phyloP scores from a whole-genome alignment of 1,139 yeast genomes.

The Yamadazyma pseudoaaseri region DNA sequence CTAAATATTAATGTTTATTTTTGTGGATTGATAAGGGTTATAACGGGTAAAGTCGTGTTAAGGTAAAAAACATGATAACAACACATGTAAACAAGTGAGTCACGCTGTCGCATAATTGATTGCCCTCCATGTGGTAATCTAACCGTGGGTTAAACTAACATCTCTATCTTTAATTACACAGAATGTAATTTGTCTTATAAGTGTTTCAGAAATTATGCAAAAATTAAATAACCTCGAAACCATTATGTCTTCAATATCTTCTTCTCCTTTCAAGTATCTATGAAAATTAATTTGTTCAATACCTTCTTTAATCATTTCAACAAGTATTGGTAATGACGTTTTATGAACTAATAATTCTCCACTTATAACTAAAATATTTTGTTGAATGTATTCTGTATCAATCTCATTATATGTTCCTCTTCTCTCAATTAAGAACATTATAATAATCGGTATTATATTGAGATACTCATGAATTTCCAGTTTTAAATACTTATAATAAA shows the following conservation, averaged over 20 bases:
- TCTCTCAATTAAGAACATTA: conserved; percentile 7
- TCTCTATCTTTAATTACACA: no score
- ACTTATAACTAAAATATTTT: conserved; percentile 3
- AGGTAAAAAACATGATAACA: background rate
- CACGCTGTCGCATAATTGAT: no score
- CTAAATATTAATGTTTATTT: conserved; percentile 1
- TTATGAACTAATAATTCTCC: background rate
- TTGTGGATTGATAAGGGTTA: conserved; percentile 3
- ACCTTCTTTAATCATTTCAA: background rate
- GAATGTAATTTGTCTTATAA: no score
- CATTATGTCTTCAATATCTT: conserved; percentile 2
- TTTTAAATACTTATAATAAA: conserved; percentile 6
- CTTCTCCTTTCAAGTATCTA: conserved; percentile 2
- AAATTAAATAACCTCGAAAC: background rate
- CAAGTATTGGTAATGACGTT: background rate
- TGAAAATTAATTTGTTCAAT: background rate
- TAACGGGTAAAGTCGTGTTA: conserved; percentile 1
- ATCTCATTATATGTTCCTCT: conserved; percentile 5
- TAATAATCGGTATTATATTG: conserved; percentile 11
- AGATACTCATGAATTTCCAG: conserved; percentile 11
- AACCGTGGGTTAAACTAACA: no score
- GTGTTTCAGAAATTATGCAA: no score
- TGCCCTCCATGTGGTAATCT: no score
- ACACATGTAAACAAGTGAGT: background rate
- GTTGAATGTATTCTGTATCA: conserved; percentile 3